Base-by-base conservation (phyloP, 1,284 basidiomycete genomes). In the Singerocomus rubriflavus region DNA sequence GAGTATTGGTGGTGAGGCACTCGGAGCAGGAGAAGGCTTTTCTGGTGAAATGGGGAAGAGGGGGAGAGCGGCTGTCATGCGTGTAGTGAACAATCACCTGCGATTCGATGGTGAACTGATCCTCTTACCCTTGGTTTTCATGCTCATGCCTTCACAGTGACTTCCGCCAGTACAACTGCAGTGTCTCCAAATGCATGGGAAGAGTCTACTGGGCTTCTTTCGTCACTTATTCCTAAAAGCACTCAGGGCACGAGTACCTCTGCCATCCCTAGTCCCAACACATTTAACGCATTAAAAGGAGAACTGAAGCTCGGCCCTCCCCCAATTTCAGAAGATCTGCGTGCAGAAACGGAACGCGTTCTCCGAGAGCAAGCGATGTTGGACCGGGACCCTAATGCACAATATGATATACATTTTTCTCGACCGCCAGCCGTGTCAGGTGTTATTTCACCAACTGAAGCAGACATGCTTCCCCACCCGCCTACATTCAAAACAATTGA, bases 1-100 rank as follows among this genome's bases (percentile, higher is more conserved):
- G 66, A 93, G 92, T 31, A 75, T 86, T n/a, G 90, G 89, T 29
- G 89, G 93, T 29, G 92, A 95, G 62, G 85, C 87, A 1, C 73
- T 86, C 27, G 88, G 94, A 29, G 80, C 84, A 52, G 88, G 91
- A 9, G 84, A 88, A 44, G 89, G 93, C 16, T 91, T 92, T 58
- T 79, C 85, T 25, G 85, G 92, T 7, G 91, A 93, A 58, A 82
- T 80, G 55, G 84, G 88, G 27, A 88, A 89, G 58, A 77, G 88
- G 54, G 88, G 89, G 31, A 72, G 91, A 61, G 80, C 91, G 48
- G 85, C 92, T 9, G 88, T 98, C 53, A 88, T 98, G 81, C 82
- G 88, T 43, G 93, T 99, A 40, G 88, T 99, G 46, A 97, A 98
- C 68, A 94, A 94, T 66, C 86, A 94, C 60, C 78, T 98, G 41